Conservation (phyloP, 441 rosid species). For the Sinapis alba region DNA sequence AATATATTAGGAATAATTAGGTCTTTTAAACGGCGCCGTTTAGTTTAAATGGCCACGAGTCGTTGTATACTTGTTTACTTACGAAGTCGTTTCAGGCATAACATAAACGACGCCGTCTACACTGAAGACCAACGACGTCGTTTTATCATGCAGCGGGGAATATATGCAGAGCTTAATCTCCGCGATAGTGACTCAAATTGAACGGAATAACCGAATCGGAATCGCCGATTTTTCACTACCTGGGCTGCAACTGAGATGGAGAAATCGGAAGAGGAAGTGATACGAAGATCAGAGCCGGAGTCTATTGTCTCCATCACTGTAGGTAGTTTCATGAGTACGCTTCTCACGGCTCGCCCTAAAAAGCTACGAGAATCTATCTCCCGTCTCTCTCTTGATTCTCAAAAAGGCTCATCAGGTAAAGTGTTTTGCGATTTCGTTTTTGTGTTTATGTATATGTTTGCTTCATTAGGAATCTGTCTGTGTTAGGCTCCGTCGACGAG, state of each 20-base stretch:
- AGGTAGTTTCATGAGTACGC: constrained; percentile 63
- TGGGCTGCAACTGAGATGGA: constrained; percentile 16
- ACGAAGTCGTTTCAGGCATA: not conserved
- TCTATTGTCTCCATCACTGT: constrained; percentile 65
- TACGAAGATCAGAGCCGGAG: constrained; percentile 58
- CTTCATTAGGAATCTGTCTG: constrained; percentile 2
- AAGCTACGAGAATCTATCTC: constrained; percentile 66
- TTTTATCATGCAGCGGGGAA: constrained; percentile 8
- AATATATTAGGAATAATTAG: too few relatives aligned
- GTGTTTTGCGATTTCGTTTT: not conserved
- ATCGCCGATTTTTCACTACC: not conserved
- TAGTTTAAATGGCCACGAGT: too few relatives aligned
- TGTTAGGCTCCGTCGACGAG: constrained; percentile 70
- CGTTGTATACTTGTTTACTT: not conserved
- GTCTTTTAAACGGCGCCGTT: too few relatives aligned
- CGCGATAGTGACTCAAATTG: not conserved
- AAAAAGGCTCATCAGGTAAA: constrained; percentile 52
- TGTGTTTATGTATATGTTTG: not conserved
- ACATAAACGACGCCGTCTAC: not conserved
- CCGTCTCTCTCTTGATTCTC: constrained; percentile 50
- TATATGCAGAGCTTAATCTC: not conserved
- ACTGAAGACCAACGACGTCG: not conserved
- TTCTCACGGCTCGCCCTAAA: constrained; percentile 73
- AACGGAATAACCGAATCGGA: not conserved
- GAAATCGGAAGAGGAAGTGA: constrained; percentile 40